Evolutionary conservation across 352 stramenopile genomes (phyloP).

Genomic region (Phytophthora hibernalis): DNA sequence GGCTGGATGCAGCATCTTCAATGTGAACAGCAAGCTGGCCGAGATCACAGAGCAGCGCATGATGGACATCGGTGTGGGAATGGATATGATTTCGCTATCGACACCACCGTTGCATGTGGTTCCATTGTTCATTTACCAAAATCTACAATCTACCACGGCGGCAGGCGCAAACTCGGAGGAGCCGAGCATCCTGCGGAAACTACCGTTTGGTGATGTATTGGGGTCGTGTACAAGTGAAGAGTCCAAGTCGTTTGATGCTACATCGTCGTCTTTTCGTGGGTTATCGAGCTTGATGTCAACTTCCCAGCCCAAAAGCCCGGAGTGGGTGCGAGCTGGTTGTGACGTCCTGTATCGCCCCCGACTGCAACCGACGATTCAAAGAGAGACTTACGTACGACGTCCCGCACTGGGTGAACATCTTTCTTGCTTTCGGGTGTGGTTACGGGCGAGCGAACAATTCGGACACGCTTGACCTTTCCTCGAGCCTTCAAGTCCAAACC

Average conservation of each 20-base stretch:
- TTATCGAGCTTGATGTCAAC: conserved; percentile 20
- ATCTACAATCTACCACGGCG: not conserved
- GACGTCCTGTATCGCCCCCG: conserved; percentile 13
- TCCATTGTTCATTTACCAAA: conserved; percentile 96
- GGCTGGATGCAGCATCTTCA: conserved; percentile 96
- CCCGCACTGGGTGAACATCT: conserved; percentile 95
- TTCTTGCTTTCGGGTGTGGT: conserved; percentile 83
- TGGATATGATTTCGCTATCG: conserved; percentile 97
- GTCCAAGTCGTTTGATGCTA: conserved; percentile 26
- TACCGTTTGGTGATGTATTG: conserved; percentile 28
- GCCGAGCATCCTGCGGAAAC: conserved; percentile 22
- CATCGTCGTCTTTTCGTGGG: conserved; percentile 24
- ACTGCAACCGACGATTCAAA: conserved; percentile 7
- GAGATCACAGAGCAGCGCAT: conserved; percentile 98
- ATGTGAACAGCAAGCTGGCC: conserved; percentile 92
- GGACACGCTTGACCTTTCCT: conserved; percentile 1
- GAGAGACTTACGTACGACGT: conserved; percentile 82
- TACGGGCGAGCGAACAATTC: conserved; percentile 33
- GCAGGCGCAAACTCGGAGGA: not conserved
- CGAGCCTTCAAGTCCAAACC: not conserved
- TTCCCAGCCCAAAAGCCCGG: conserved; percentile 33
- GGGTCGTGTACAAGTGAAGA: conserved; percentile 19
- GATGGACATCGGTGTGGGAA: conserved; percentile 99
- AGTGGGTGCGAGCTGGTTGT: conserved; percentile 29
- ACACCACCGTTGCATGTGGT: conserved; percentile 96